Percentiles rank a stretch among this genome's conserved stretches.
phyloP scores from a whole-genome alignment of 345 rosid genomes.

The Dipteronia dyeriana region DNA sequence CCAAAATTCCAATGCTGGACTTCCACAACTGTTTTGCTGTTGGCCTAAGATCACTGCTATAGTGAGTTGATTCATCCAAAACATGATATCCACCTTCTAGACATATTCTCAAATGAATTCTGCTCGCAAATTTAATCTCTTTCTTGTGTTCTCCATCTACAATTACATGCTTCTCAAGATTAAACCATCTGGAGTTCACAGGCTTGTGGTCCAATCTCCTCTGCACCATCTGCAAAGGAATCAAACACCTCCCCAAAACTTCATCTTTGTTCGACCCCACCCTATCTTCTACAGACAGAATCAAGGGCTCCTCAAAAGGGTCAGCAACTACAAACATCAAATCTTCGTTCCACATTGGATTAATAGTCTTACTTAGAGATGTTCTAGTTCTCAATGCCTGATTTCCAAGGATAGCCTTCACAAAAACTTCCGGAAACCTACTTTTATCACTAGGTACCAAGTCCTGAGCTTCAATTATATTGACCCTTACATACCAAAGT shows the following conservation, averaged over 20 bases:
- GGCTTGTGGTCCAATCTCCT: constrained; percentile 86
- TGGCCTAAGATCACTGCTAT: constrained; percentile 92
- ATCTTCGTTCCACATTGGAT: constrained; percentile 98
- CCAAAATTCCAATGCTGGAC: constrained; percentile 71
- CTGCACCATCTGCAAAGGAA: constrained; percentile 62
- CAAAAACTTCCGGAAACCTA: constrained; percentile 81
- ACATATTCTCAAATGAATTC: constrained; percentile 82
- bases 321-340: constrained; percentile 92
- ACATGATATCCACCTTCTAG: constrained; percentile 99
- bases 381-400: constrained; percentile 68
- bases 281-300: constrained; percentile 75
- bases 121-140: constrained; percentile 77
- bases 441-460: constrained; percentile 70
- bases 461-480: constrained; percentile 96
- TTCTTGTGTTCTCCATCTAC: constrained; percentile 74
- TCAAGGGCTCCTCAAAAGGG: constrained; percentile 84
- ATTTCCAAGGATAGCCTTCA: constrained; percentile 66
- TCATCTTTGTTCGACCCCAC: constrained; percentile 76
- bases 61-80: constrained; percentile 95
- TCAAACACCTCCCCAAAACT: constrained; percentile 56
- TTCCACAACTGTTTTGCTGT: constrained; percentile 95
- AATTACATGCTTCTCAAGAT: constrained; percentile 75
- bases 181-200: constrained; percentile 71
- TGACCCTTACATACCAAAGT: constrained; percentile 95
- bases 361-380: constrained; percentile 65